A percentile compares a stretch with the other conserved stretches of the same genome.
Conservation (phyloP, 441 rosid genomes). For the Jatropha podagrica region DNA sequence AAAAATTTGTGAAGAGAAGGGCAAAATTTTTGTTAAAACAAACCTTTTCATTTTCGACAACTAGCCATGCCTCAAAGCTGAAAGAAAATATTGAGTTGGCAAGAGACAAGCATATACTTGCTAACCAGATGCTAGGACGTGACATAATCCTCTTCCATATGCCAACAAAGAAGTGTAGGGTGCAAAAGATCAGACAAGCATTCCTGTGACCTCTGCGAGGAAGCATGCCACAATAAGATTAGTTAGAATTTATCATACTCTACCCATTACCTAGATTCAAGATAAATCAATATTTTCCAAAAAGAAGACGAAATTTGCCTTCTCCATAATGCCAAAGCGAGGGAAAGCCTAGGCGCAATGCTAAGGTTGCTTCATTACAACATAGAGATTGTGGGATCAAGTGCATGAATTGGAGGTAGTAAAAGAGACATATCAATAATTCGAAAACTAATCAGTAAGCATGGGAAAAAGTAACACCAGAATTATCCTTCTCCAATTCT, state of each 20-base stretch:
- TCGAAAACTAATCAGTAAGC: too few species aligned
- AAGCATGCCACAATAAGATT: slow-evolving; percentile 10
- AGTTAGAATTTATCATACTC: slow-evolving; percentile 12
- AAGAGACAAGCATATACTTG: slow-evolving; percentile 64
- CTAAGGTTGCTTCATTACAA: too few species aligned
- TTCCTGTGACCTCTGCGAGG: slow-evolving; percentile 77
- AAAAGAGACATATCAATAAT: too few species aligned
- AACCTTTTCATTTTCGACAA: slow-evolving; percentile 85
- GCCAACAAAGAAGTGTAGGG: slow-evolving; percentile 68
- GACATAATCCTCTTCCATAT: slow-evolving; percentile 62
- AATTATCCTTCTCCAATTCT: too few species aligned
- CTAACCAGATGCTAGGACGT: slow-evolving; percentile 59
- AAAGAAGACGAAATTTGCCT: too few species aligned
- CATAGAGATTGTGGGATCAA: too few species aligned
- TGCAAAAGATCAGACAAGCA: slow-evolving; percentile 62
- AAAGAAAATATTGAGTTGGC: slow-evolving; percentile 63
- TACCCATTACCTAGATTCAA: background rate
- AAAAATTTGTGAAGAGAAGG: background rate
- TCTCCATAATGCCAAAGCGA: too few species aligned
- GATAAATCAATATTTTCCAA: too few species aligned
- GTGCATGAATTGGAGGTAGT: too few species aligned
- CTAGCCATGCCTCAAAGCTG: slow-evolving; percentile 89
- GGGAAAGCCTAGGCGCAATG: too few species aligned
- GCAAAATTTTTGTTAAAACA: background rate
- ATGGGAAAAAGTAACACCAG: too few species aligned